These are phyloP conservation scores for Erythrobasidium hasegawianum DNA, from an alignment of 1,284 basidiomycete genomes.

Conservation along the genomic window DNA sequence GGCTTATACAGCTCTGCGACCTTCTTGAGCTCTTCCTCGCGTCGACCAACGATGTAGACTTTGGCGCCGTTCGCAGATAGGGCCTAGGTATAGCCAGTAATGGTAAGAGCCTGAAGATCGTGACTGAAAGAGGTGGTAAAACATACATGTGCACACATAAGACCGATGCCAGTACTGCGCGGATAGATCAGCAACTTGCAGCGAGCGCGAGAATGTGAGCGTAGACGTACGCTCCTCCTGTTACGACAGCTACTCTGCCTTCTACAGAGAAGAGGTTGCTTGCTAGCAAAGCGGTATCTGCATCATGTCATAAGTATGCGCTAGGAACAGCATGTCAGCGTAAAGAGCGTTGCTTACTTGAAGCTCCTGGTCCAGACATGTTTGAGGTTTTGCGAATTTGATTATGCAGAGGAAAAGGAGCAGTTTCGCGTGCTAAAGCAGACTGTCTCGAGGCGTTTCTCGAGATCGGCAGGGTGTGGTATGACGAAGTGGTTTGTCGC, in stretches of 20 bases:
- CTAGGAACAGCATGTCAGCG: no score
- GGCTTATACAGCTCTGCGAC: slow-evolving; percentile 51
- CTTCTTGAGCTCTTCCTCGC: slow-evolving; percentile 45
- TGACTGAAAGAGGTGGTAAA: no score
- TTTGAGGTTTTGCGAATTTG: background rate
- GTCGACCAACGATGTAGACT: slow-evolving; percentile 66
- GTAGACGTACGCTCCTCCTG: background rate
- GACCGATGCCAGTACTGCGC: slow-evolving; percentile 64
- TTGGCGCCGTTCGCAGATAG: slow-evolving; percentile 75
- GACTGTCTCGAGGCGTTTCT: no score
- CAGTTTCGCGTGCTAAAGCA: no score
- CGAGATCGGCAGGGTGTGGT: no score
- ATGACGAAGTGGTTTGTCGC: no score
- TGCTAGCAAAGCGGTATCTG: slow-evolving; percentile 6
- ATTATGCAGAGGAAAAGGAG: background rate
- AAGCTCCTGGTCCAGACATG: slow-evolving; percentile 24
- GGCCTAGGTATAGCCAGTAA: slow-evolving; percentile 51
- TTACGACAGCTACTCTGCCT: slow-evolving; percentile 12
- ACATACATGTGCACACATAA: slow-evolving; percentile 59
- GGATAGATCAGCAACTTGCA: background rate
- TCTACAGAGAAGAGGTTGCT: slow-evolving; percentile 25
- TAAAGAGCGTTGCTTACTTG: background rate
- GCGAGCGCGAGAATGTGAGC: background rate
- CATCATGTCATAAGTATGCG: no score
- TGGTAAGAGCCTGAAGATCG: no score